Evolutionary conservation across 371 early-diverging fungal species (phyloP).

Genomic region (Catenaria anguillulae): DNA sequence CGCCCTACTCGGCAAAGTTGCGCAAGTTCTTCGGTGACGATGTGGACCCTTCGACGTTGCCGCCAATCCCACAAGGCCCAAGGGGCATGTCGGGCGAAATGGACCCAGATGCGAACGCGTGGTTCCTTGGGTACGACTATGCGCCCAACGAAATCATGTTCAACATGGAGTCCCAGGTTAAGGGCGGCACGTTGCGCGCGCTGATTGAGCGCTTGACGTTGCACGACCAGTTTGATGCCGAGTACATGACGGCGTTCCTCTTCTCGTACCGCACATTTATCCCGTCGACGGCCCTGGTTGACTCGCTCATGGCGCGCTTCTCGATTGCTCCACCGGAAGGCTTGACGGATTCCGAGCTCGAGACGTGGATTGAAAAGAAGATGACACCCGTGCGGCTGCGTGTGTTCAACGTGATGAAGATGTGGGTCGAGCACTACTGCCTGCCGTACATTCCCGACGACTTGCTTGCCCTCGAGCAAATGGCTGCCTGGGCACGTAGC

Average conservation of each 20-base stretch:
- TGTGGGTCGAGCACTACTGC: constrained; percentile 78
- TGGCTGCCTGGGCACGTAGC: constrained; percentile 62
- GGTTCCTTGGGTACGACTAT: constrained; percentile 61
- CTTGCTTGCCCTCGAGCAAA: constrained; percentile 39
- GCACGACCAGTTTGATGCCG: constrained; percentile 66
- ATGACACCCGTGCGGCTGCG: constrained; percentile 66
- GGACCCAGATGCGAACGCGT: too few species aligned
- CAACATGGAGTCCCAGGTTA: constrained; percentile 65
- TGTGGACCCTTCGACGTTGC: constrained; percentile 14
- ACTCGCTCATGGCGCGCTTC: constrained; percentile 52
- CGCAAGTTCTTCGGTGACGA: constrained; percentile 55
- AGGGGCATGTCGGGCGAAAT: background rate
- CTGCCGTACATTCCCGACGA: constrained; percentile 22
- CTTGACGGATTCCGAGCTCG: constrained; percentile 45
- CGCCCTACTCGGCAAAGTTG: constrained; percentile 25
- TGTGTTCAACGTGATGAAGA: constrained; percentile 81
- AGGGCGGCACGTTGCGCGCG: constrained; percentile 69
- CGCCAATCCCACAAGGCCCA: background rate
- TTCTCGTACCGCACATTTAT: constrained; percentile 80
- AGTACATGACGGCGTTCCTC: constrained; percentile 67
- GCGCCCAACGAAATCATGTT: constrained; percentile 51
- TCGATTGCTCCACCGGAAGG: constrained; percentile 51
- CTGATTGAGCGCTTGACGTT: constrained; percentile 75
- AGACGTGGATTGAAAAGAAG: constrained; percentile 72
- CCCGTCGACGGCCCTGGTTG: constrained; percentile 54